Evolutionary conservation across 1,139 yeast species (phyloP), one percentile per base, ranked within the genome.

Genomic region (Saccharomyces hybrid): DNA sequence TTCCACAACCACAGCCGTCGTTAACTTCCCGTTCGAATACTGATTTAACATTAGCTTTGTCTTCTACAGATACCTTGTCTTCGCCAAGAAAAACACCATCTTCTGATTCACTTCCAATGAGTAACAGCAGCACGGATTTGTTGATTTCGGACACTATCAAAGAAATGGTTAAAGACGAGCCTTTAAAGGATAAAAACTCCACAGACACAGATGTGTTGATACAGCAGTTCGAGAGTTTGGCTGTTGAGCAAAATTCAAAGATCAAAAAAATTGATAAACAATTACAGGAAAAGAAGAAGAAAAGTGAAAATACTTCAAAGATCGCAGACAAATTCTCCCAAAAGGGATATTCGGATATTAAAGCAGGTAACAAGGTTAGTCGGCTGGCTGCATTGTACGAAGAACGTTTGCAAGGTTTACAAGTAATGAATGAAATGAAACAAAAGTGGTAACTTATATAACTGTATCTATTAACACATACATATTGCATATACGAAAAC

Each of bases 371-470:
- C 47, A 81, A 78, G 66, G 86, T 81, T 2, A 76, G 81, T 19
- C 79, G 78, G 62, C 72, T 81, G 56, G 82, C 85, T 6, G 76
- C 74, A 54, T 66, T 81, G 52, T 81, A 78, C 60, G 86, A 81
- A 62, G 84, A 81, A 62, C 71, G 85, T 60, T 68, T 78, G 14
- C 76, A 78, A 61, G 84, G 83, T 3, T 68, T 80, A 52, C 78
- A 78, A 58, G 72, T 80, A 31, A 70, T 81, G 57, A 71, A 73
- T 54, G 68, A 67, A 32, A 59, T 69, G 48, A 58, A 61, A 42
- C 51, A 47, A 44, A 57, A 51, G 27, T 48, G 32, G 27, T 27
- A 27, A 27, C 31, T 26, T 29, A 47, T 16, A 27, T 47, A 27
- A 19, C 14, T 29, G 31, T 29, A 47, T 46, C 16, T 27, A 6